These are phyloP conservation scores for Canna indica DNA, from an alignment of 176 grass and related monocot species.

Conservation along the genomic window DNA sequence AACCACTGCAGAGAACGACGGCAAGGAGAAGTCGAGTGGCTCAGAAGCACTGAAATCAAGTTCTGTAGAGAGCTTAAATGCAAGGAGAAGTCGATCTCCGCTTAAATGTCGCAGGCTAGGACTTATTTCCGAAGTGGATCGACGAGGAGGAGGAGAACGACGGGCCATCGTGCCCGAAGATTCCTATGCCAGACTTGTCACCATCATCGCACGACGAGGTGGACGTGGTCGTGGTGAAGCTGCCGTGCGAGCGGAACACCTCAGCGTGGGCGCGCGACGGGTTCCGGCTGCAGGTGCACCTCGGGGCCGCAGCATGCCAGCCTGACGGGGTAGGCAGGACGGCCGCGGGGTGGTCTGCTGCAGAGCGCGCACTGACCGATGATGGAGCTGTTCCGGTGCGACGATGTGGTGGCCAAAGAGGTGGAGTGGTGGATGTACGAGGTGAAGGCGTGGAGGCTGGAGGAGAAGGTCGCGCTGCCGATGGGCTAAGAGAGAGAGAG, in stretches of 20 bases:
- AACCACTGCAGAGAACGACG: conserved; percentile 27
- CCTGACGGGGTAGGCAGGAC: conserved; percentile 29
- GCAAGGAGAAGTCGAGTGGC: conserved; percentile 22
- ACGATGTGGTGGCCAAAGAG: conserved; percentile 44
- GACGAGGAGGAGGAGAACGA: conserved; percentile 60
- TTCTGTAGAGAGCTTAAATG: conserved; percentile 29
- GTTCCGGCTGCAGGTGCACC: conserved; percentile 76
- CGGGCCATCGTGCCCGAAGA: conserved; percentile 7
- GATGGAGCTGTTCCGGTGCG: conserved; percentile 90
- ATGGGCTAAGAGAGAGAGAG: no score
- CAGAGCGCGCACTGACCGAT: conserved; percentile 62
- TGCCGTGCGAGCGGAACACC: conserved; percentile 58
- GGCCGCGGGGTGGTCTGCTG: conserved; percentile 30
- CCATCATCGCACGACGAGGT: conserved; percentile 23
- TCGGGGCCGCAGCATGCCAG: conserved; percentile 42
- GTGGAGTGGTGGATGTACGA: conserved; percentile 69
- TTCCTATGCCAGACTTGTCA: conserved; percentile 6
- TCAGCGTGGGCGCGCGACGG: conserved; percentile 76
- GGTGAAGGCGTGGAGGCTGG: conserved; percentile 34
- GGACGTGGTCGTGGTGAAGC: conserved; percentile 52
- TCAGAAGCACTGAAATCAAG: conserved; percentile 33
- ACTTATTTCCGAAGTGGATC: conserved; percentile 90
- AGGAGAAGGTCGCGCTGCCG: conserved; percentile 68
- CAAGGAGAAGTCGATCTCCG: no score
- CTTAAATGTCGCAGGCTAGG: no score